Base-by-base conservation (phyloP, 139 green algal species). In the Coccomyxa sp. region DNA sequence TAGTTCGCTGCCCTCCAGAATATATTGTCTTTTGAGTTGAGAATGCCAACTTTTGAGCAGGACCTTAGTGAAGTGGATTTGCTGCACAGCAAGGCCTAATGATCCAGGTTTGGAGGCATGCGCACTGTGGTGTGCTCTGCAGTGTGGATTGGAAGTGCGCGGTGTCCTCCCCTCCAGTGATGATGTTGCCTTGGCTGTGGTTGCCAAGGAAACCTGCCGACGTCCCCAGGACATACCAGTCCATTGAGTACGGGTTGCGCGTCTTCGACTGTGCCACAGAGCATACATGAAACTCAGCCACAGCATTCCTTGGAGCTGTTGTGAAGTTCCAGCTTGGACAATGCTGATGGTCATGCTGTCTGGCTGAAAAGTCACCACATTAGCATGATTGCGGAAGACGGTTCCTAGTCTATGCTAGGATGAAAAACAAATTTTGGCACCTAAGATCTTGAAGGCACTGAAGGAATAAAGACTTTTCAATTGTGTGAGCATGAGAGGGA, bases 141-240 rank as follows among this genome's bases (percentile, higher is more conserved):
- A 51, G 63, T 1, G 63, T 71, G 63, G 63, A 71, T 11, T 71
- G 63, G 63, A 71, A 71, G 9, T 25, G 63, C 63, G 63, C 18
- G 63, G 9, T 21, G 21, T 71, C 18, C 63, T 71, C 63, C 18
- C 63, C 63, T 25, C 63, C 63, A 21, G 63, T 71, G 63, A 3
- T 71, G 63, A 71, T 71, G 63, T 25, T 71, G 63, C 18, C 63
- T 21, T 71, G 18, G 63, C 63, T 25, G 63, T 9, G 63, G 38
- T 51, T 51, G 38, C 38, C 38, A 21, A 71, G 63, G 63, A 71
- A 71, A 25, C 4, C 21, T 21, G 63, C 18, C 71, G 14, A 28
- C 10, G 15, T 58, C 1, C 18, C 31, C 77, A 91, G 80, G 77
- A 89, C 75, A 45, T 88, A 89, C 68, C 80, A 91, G 82, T 89